These are phyloP conservation scores for Dioscorea cayenensis DNA, from an alignment of 116 monocot species.

Conservation along the genomic window DNA sequence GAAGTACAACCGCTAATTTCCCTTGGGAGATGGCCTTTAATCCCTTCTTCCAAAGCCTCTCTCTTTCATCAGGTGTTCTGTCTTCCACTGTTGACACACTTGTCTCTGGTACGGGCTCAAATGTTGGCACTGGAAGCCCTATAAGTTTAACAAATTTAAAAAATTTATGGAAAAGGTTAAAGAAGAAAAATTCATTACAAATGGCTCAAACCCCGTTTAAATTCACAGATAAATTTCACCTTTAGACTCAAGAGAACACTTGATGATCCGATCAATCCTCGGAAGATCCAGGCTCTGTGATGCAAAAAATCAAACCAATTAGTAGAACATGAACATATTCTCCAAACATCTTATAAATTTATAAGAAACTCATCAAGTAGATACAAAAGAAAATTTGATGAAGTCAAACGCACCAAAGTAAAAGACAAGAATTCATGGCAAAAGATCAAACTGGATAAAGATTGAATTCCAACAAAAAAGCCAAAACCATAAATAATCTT, in stretches of 20 bases:
- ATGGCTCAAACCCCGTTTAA: not conserved
- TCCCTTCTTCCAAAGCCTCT: slow-evolving; percentile 90
- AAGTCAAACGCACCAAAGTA: too few relatives aligned
- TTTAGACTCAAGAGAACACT: slow-evolving; percentile 83
- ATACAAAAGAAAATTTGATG: not conserved
- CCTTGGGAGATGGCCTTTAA: slow-evolving; percentile 93
- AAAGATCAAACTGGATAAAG: too few relatives aligned
- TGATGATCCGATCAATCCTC: slow-evolving; percentile 75
- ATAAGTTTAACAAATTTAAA: not conserved
- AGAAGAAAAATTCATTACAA: not conserved
- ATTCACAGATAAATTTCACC: slow-evolving; percentile 25
- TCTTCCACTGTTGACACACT: slow-evolving; percentile 70
- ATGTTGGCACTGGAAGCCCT: slow-evolving; percentile 44
- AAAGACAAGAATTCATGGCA: too few relatives aligned
- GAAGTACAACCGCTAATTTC: slow-evolving; percentile 87
- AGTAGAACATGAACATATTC: not conserved
- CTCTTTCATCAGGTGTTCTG: slow-evolving; percentile 52
- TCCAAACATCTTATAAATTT: too few relatives aligned
- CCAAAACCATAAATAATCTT: too few relatives aligned
- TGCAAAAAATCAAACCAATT: not conserved
- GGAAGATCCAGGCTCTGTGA: slow-evolving; percentile 79
- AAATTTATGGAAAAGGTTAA: not conserved
- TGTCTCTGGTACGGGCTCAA: slow-evolving; percentile 82
- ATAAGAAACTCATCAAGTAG: not conserved
- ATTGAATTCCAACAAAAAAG: too few relatives aligned